Evolutionary conservation across 2,329 filamentous ascomycete species (phyloP), one percentile per base, ranked within the genome.

Genomic region (Triangularia verruculosa): DNA sequence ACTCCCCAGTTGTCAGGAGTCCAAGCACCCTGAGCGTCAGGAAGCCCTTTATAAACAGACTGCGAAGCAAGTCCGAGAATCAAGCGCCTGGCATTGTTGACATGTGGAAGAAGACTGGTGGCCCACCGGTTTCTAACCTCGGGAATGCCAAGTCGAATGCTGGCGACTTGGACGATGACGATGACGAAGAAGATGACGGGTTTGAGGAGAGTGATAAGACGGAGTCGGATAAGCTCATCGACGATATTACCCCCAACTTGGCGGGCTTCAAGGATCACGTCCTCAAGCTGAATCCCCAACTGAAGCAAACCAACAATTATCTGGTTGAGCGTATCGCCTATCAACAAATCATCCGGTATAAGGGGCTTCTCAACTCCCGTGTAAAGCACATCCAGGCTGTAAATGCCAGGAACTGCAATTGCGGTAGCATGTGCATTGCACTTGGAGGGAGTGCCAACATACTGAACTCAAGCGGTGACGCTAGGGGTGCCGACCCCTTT

Each of bases 261-360:
- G 84, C 88, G 64, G 93, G 93, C 0, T 97, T 97, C 77, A 87
- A 86, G 68, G 82, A 86, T 24, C 90, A 96, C 71, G 84, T 94
- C 17, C 78, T 87, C 54, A 82, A 85, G 64, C 78, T 96, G 52
- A 96, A 96, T 71, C 91, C 92, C n/a, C 78, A 82, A 11, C 79
- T 96, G 63, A 79, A 68, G 8, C 80, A 82, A 8, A 82, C 72
- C 3, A 82, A 84, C 70, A 77, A 71, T 30, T 88, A 87, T 74
- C 81, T 97, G 67, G 85, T 94, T 13, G 90, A 95, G 28, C 88
- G 93, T 54, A 90, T 97, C 69, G 91, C 90, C 0, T 85, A 91
- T 68, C 92, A 96, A 71, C 92, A 97, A 74, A 80, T 89, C 55
- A 80, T 87, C 64, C 86, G 93, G 61, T 96, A 93, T 76, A 95